Base-by-base conservation (phyloP, 257 asterid species). In the Scutellaria baicalensis region DNA sequence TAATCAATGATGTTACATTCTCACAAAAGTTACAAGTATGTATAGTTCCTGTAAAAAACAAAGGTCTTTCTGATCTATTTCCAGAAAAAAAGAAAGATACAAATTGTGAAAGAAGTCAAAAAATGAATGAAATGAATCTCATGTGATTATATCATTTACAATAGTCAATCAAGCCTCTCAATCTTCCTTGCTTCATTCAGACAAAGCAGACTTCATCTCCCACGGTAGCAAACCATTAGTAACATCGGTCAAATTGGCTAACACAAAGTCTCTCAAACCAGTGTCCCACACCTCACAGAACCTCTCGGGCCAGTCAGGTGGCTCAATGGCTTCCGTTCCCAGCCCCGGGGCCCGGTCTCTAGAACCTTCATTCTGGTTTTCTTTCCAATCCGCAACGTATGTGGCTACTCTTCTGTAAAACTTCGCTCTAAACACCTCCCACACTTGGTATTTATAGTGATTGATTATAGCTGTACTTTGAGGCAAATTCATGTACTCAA, bases 251-350 rank as follows among this genome's bases (percentile, higher is more conserved):
- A 94, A 79, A 70, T 89, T 86, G 9, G 85, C 78, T 75, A 86
- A 66, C 59, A 94, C 96, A 70, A 86, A 84, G 77, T 94, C 99
- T 35, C 90, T 77, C 38, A 94, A 76, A 9, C 98, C 96, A 0
- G 92, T 84, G 56, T 94, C 99, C 99, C 99, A 86, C 44, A 89
- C 88, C 80, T 94, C 91, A 65, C 99, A 94, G 72, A 94, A 94
- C 79, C 82, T 90, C 47, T 51, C 76, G 0, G 90, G 77, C 99
- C 98, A 91, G 63, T 91, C 89, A 6, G 92, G 88, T 4, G 98
- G 99, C 74, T 94, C 94, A 33, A 94, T 84, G 6, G 99, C 98
- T 83, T 91, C 97, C 1, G 98, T 94, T 55, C 99, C 99, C 76
- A 94, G 65, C 14, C 99, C 98, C 0, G 99, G 99, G 0, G 98